These are phyloP conservation scores for Maudiozyma bulderi DNA, from an alignment of 805 yeast genomes.

Conservation along the genomic window DNA sequence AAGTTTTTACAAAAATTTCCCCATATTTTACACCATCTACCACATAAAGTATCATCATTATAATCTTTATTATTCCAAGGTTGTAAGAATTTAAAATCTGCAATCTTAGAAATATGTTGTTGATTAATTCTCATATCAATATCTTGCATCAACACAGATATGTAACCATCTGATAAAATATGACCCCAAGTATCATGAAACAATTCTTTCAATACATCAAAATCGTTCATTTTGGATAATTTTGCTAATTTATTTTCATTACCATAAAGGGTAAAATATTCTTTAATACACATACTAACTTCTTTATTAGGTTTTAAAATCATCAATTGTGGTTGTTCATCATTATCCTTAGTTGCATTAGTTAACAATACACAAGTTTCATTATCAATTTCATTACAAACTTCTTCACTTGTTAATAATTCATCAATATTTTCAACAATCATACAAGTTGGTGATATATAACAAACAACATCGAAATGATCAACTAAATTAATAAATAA, in stretches of 20 bases:
- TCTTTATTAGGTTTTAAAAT: slow-evolving; percentile 24
- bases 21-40: slow-evolving; percentile 18
- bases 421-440: slow-evolving; percentile 25
- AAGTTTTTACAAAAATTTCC: slow-evolving; percentile 7
- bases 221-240: slow-evolving; percentile 12
- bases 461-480: slow-evolving; percentile 23
- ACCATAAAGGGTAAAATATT: slow-evolving; percentile 26
- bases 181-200: slow-evolving; percentile 28
- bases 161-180: slow-evolving; percentile 17
- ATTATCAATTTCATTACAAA: slow-evolving; percentile 26
- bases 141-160: slow-evolving; percentile 3
- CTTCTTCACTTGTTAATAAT: slow-evolving; percentile 17
- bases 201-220: slow-evolving; percentile 18
- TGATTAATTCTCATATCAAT: neutral
- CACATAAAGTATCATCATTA: slow-evolving; percentile 4
- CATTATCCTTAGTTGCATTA: slow-evolving; percentile 9
- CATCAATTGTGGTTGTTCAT: slow-evolving; percentile 13
- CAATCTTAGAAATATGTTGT: slow-evolving; percentile 10
- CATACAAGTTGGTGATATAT: slow-evolving; percentile 24
- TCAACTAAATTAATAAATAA: slow-evolving; percentile 17
- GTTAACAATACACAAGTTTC: slow-evolving; percentile 28
- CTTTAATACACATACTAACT: slow-evolving; percentile 25
- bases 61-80: slow-evolving; percentile 19
- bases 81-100: slow-evolving; percentile 15
- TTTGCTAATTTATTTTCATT: slow-evolving; percentile 11